Percentiles rank a stretch among this genome's conserved stretches.
phyloP scores from a whole-genome alignment of 2,329 filamentous ascomycete species.

The Neonectria faginata region DNA sequence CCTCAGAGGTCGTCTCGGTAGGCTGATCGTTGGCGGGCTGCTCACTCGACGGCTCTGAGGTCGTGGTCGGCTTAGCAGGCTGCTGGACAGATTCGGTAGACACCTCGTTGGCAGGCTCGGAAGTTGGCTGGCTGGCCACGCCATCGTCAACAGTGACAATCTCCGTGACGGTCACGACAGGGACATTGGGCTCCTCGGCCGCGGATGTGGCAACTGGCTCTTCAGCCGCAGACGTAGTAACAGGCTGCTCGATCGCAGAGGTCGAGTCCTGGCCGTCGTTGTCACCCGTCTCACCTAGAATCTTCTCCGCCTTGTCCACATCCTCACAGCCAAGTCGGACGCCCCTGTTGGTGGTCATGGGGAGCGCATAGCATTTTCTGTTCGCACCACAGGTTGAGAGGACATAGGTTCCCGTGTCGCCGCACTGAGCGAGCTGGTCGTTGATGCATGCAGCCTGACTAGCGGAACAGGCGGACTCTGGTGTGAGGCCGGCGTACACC shows the following conservation, averaged over 20 bases:
- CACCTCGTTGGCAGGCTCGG: conserved; percentile 12
- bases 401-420: conserved; percentile 54
- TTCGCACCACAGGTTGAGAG: conserved; percentile 52
- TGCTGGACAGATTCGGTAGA: conserved; percentile 6
- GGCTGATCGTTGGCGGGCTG: conserved; percentile 19
- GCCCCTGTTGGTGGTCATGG: conserved; percentile 61
- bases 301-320: conserved; percentile 52
- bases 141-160: conserved; percentile 47
- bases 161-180: conserved; percentile 48
- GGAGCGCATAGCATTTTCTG: conserved; percentile 64
- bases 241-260: conserved; percentile 24
- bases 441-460: conserved; percentile 65
- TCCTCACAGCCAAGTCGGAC: conserved; percentile 63
- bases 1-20: conserved; percentile 16
- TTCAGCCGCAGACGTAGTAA: conserved; percentile 27
- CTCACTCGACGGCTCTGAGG: background rate
- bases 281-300: conserved; percentile 53
- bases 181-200: conserved; percentile 29
- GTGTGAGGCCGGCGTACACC: conserved; percentile 58
- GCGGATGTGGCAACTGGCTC: conserved; percentile 32
- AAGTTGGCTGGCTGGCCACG: conserved; percentile 15
- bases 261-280: conserved; percentile 23
- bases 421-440: conserved; percentile 62
- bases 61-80: conserved; percentile 2
- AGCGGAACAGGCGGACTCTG: conserved; percentile 58